Percentiles rank a stretch among this genome's conserved stretches.
These are phyloP conservation scores for Eragrostis nindensis DNA, from an alignment of 176 grass and related monocot species.

Conservation along the genomic window DNA sequence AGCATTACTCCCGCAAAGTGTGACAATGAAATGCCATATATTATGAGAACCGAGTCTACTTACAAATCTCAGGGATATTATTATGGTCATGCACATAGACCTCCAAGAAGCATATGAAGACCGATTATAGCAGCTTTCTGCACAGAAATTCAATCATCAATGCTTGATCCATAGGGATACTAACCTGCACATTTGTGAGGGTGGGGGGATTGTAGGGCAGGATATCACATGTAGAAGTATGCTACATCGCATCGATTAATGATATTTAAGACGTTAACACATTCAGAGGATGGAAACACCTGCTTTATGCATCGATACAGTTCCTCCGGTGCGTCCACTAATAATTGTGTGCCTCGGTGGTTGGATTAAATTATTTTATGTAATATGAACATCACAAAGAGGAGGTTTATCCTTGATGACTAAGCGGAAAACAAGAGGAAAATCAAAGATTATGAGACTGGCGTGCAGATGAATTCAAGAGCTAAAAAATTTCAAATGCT, in stretches of 20 bases:
- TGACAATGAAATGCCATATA: conserved; percentile 22
- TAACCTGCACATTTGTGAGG: background rate
- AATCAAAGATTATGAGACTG: background rate
- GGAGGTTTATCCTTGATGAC: background rate
- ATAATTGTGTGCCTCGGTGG: background rate
- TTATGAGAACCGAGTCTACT: conserved; percentile 42
- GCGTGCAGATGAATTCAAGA: background rate
- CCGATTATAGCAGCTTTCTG: conserved; percentile 80
- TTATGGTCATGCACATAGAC: conserved; percentile 66
- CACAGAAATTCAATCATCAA: conserved; percentile 38
- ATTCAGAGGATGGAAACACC: background rate
- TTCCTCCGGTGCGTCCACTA: background rate
- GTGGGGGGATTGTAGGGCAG: background rate
- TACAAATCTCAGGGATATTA: conserved; percentile 94
- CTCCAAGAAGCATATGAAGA: conserved; percentile 80
- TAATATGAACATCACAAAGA: background rate
- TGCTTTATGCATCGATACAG: background rate
- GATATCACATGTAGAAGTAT: background rate
- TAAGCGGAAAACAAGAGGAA: background rate
- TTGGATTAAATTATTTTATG: background rate
- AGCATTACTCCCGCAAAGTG: background rate
- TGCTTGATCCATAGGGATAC: background rate
- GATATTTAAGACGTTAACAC: background rate
- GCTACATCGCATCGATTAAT: background rate
- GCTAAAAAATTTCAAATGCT: conserved; percentile 15